Conservation (phyloP, 768 basidiomycete species). For the Tylopilus plumbeoviolaceoides region DNA sequence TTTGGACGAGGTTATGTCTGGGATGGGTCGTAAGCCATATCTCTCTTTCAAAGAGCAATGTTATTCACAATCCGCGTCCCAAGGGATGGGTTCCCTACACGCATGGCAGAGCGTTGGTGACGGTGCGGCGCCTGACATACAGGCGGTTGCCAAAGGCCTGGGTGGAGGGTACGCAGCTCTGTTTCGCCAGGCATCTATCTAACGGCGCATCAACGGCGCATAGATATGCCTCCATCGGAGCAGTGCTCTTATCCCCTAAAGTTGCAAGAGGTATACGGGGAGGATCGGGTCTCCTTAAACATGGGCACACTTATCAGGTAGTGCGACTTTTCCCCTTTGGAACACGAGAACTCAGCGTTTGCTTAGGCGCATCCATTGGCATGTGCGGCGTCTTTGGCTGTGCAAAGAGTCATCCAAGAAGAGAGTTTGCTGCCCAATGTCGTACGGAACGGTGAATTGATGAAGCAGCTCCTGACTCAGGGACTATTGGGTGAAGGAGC, state of each 20-base stretch:
- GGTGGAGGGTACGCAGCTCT: constrained; percentile 67
- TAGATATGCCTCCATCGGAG: constrained; percentile 81
- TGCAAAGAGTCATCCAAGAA: constrained; percentile 65
- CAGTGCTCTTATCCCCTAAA: constrained; percentile 68
- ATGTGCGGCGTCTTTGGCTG: constrained; percentile 78
- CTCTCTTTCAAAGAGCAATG: neutral
- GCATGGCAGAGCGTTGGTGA: constrained; percentile 85
- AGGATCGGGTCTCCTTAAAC: constrained; percentile 72
- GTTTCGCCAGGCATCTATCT: neutral
- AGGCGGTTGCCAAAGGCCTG: constrained; percentile 86
- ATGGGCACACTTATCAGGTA: constrained; percentile 85
- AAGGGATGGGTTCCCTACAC: constrained; percentile 85
- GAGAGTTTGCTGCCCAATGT: constrained; percentile 71
- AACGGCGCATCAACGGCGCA: constrained; percentile 2
- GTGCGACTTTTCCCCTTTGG: neutral
- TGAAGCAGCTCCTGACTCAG: constrained; percentile 51
- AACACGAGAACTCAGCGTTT: constrained; percentile 2
- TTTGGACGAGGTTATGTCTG: constrained; percentile 90
- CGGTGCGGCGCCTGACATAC: constrained; percentile 74
- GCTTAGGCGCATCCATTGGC: constrained; percentile 66
- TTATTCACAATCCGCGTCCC: neutral
- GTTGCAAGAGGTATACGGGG: constrained; percentile 67
- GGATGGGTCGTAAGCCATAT: constrained; percentile 72
- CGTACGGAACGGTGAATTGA: constrained; percentile 54
- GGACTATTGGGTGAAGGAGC: constrained; percentile 53